Base-by-base conservation (phyloP, 176 grass and related monocot genomes). In the Juncus inflexus region DNA sequence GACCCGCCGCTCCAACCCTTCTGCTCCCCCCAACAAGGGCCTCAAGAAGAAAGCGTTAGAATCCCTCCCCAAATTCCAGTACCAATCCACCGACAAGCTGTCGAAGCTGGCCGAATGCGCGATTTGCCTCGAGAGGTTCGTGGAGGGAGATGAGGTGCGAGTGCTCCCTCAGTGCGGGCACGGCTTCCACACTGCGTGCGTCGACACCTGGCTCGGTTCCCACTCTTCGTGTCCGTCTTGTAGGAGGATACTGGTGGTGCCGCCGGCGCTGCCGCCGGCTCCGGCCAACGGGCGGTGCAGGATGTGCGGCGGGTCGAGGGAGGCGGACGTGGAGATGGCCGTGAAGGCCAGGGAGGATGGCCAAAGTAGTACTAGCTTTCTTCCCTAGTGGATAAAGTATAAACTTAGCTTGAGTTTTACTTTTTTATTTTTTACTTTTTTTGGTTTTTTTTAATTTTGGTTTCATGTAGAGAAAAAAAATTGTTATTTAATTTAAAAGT, bases 151-250 rank as follows among this genome's bases (percentile, higher is more conserved):
- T 64, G 87, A 86, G 63, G 77, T 91, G 55, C 87, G 83, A 74
- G 79, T 91, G 59, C 80, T 91, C 37, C 87, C 87, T 10, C 83
- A 76, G 69, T 91, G 87, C 56, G 87, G 83, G 2, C 88, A 91
- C 43, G 69, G 66, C 2, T 91, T 91, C 66, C 88, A 91, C 61
- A 81, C 83, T 62, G 63, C 42, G 0, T 92, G 89, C 71, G 67
- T 92, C 40, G 89, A 92, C 84, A 82, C 78, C 6, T 92, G 84
- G 89, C 78, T 91, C 41, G 57, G 52, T 14, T 76, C 80, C 2
- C 83, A 87, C 71, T 91, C 89, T 5, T 87, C 77, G 12, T 92
- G 89, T 49, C 89, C 89, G 0, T 92, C 89, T 9, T 92, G 89
- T 79, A 81, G 89, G 50, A 72, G 75, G 12, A 74, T 87, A 58